Conservation (phyloP, 2,329 filamentous ascomycete genomes). For the Sporothrix euskadiensis region DNA sequence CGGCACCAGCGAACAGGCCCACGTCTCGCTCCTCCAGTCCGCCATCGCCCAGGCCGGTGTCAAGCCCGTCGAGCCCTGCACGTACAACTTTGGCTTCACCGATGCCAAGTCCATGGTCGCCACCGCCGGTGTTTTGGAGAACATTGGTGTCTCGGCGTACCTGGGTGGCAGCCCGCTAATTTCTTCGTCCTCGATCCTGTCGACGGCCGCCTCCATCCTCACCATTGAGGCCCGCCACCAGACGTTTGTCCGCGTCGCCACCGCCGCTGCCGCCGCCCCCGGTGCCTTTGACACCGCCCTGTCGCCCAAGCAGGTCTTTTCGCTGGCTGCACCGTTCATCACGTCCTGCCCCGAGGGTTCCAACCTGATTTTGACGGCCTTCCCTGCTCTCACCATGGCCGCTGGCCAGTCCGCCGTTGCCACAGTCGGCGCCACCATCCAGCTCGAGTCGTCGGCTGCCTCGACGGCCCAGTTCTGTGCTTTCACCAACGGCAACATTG, state of each 20-base stretch:
- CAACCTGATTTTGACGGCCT: constrained; percentile 62
- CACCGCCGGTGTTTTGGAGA: constrained; percentile 70
- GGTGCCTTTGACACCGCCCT: constrained; percentile 71
- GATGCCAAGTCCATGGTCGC: constrained; percentile 67
- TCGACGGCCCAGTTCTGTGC: constrained; percentile 61
- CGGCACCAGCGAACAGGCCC: constrained; percentile 62
- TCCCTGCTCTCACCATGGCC: constrained; percentile 61
- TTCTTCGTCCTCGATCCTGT: constrained; percentile 59
- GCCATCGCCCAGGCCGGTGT: constrained; percentile 63
- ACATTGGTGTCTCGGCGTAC: constrained; percentile 71
- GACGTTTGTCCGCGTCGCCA: constrained; percentile 66
- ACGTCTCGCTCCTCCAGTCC: constrained; percentile 60
- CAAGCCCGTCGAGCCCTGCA: constrained; percentile 67
- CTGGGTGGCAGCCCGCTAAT: constrained; percentile 70
- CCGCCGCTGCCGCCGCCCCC: constrained; percentile 60
- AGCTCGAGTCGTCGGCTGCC: constrained; percentile 54
- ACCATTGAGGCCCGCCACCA: constrained; percentile 74
- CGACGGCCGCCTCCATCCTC: constrained; percentile 68
- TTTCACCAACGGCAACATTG: constrained; percentile 62
- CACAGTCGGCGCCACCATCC: constrained; percentile 46
- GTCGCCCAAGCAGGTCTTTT: constrained; percentile 68
- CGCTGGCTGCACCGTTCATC: constrained; percentile 73
- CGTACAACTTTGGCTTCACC: constrained; percentile 71
- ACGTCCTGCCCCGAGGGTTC: constrained; percentile 65
- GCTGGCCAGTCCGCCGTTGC: constrained; percentile 45